phyloP scores from a whole-genome alignment of 2,329 filamentous ascomycete species.

The Ophiostoma pallidulum region DNA sequence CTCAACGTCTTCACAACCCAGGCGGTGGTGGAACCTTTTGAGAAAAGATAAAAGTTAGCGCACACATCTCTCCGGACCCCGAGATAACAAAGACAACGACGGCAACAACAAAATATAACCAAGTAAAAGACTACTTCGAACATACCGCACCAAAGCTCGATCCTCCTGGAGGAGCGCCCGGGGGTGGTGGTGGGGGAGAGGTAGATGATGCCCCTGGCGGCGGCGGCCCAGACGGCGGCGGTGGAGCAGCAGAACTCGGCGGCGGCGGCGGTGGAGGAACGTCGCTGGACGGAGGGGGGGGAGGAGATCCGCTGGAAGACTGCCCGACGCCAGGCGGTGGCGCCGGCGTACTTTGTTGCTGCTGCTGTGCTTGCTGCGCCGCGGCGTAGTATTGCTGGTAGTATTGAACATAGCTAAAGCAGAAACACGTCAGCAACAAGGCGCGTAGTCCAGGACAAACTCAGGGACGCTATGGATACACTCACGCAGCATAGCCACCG shows the following conservation, averaged over 20 bases:
- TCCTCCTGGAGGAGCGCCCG: slow-evolving; percentile 41
- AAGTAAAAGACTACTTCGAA: slow-evolving; percentile 12
- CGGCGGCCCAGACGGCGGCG: slow-evolving; percentile 34
- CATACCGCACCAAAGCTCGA: slow-evolving; percentile 56
- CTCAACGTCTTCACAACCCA: slow-evolving; percentile 1
- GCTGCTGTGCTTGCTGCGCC: slow-evolving; percentile 43
- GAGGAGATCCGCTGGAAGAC: neutral
- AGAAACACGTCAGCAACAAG: neutral
- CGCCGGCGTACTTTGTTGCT: slow-evolving; percentile 30
- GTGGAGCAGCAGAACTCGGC: slow-evolving; percentile 34
- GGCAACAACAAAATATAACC: too few species aligned
- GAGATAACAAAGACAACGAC: too few species aligned
- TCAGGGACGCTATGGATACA: slow-evolving; percentile 9
- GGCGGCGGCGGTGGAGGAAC: slow-evolving; percentile 50
- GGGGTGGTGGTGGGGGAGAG: slow-evolving; percentile 49
- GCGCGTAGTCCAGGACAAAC: neutral
- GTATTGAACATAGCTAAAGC: slow-evolving; percentile 53
- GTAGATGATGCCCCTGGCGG: slow-evolving; percentile 33
- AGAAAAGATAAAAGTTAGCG: neutral
- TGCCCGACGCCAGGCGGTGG: slow-evolving; percentile 6
- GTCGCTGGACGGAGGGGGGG: slow-evolving; percentile 14
- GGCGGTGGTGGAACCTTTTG: slow-evolving; percentile 14
- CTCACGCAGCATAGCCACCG: slow-evolving; percentile 73
- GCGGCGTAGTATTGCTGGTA: slow-evolving; percentile 62
- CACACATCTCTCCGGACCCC: too few species aligned